Conservation (phyloP, 2,329 filamentous ascomycete species). For the Monilinia laxa region DNA sequence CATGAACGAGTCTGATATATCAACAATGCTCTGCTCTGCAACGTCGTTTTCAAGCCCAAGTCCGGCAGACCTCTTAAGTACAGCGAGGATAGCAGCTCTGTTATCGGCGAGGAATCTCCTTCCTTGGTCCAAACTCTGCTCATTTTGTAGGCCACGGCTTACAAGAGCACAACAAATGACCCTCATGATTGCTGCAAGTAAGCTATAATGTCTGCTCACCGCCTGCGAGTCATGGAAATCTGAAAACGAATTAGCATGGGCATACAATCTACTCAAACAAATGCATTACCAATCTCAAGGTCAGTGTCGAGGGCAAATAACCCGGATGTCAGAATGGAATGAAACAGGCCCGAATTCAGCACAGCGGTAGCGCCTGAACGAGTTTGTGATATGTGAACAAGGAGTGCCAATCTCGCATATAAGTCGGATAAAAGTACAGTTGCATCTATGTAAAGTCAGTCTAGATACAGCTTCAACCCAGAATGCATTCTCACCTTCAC, state of each 20-base stretch:
- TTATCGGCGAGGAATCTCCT: slow-evolving; percentile 80
- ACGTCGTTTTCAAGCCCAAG: slow-evolving; percentile 57
- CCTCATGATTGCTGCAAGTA: slow-evolving; percentile 77
- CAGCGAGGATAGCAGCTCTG: slow-evolving; percentile 77
- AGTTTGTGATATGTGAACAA: slow-evolving; percentile 81
- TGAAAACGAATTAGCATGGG: slow-evolving; percentile 27
- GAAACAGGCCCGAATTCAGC: slow-evolving; percentile 86
- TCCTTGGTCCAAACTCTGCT: slow-evolving; percentile 68
- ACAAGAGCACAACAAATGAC: slow-evolving; percentile 81
- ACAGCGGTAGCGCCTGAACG: slow-evolving; percentile 80
- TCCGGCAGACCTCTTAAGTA: slow-evolving; percentile 85
- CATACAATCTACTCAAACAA: slow-evolving; percentile 15
- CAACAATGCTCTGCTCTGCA: slow-evolving; percentile 62
- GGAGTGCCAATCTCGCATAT: slow-evolving; percentile 74
- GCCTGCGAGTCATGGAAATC: slow-evolving; percentile 37
- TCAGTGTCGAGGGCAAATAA: slow-evolving; percentile 91
- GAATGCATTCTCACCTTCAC: slow-evolving; percentile 50
- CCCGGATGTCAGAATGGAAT: slow-evolving; percentile 74
- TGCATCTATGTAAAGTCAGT: slow-evolving; percentile 39
- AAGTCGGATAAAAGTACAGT: slow-evolving; percentile 47
- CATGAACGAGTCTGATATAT: slow-evolving; percentile 82
- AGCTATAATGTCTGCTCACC: slow-evolving; percentile 57
- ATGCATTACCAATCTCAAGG: slow-evolving; percentile 67
- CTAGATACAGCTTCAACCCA: slow-evolving; percentile 4
- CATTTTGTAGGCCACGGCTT: slow-evolving; percentile 77